A percentile compares a stretch with the other conserved stretches of the same genome.
Evolutionary conservation across 192 early-diverging fungal genomes (phyloP).

Genomic region (Coemansia sp.): DNA sequence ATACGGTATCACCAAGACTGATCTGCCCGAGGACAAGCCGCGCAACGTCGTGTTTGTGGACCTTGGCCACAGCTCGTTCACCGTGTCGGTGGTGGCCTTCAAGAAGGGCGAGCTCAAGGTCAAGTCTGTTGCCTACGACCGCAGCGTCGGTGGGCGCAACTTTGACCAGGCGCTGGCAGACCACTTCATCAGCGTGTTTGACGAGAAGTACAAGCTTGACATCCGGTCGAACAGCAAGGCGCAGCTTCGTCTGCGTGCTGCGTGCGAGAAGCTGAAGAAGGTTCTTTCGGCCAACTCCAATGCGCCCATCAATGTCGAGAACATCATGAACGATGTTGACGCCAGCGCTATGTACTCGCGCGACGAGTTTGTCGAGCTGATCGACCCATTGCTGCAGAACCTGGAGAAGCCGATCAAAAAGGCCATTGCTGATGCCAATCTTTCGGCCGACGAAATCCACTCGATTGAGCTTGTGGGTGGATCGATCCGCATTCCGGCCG

Average conservation of each 20-base stretch:
- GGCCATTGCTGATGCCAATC: constrained; percentile 74
- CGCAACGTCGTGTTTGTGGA: constrained; percentile 93
- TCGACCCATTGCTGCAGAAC: constrained; percentile 68
- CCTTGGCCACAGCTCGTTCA: constrained; percentile 86
- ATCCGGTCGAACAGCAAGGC: constrained; percentile 89
- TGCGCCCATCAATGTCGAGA: constrained; percentile 92
- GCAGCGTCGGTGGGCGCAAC: constrained; percentile 93
- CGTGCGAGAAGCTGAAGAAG: constrained; percentile 96
- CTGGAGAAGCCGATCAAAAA: constrained; percentile 73
- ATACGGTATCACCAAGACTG: constrained; percentile 97
- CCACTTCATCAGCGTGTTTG: constrained; percentile 84
- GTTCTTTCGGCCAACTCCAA: constrained; percentile 89
- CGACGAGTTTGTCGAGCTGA: constrained; percentile 83
- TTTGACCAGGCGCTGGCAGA: constrained; percentile 90
- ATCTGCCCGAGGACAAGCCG: constrained; percentile 93
- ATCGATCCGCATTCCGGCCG: constrained; percentile 89
- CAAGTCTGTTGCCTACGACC: constrained; percentile 89
- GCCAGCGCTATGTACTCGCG: constrained; percentile 82
- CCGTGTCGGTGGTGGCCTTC: constrained; percentile 85
- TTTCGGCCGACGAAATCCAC: constrained; percentile 83
- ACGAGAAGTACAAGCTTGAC: constrained; percentile 95
- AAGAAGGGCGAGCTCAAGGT: constrained; percentile 95
- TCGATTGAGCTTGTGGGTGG: constrained; percentile 95
- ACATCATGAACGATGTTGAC: constrained; percentile 95
- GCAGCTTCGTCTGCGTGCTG: constrained; percentile 83